Base-by-base conservation (phyloP, 2,329 filamentous ascomycete genomes). In the Xylaria sp. region DNA sequence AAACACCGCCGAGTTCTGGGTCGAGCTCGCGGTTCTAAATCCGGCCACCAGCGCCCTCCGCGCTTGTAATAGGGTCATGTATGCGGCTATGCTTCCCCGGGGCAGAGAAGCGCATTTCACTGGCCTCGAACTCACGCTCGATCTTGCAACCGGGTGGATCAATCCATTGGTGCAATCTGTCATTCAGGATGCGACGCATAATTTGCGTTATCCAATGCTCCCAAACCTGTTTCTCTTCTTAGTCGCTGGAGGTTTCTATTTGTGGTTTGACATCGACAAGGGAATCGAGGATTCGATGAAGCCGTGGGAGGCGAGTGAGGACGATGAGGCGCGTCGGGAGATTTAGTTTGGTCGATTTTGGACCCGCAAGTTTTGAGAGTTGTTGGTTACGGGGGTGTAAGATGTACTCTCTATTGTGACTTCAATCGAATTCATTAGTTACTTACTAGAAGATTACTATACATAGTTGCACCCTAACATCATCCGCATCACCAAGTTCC, bases 201-300 rank as follows among this genome's bases (percentile, higher is more conserved):
- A 71, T 21, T 50, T 71, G 58, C 69, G 69, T 6, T 71, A 71
- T 50, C 64, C 69, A 11, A 69, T 71, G 64, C 64, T 71, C 8
- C 64, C 64, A 12, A 67, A 63, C 48, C 39, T 71, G 8, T 63
- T 66, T 30, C 64, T 71, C 5, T 64, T 69, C n/a, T n/a, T 69
- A 14, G 60, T 61, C 11, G 30, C 67, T 0, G 53, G 47, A 14
- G 54, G 53, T 2, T 69, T 69, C 50, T 71, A 67, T 54, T 11
- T 69, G 6, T 71, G 69, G 69, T 63, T 71, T 21, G 62, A 66
- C 12, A 53, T 71, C 19, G 69, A 71, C 12, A 71, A 69, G 12
- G 69, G 69, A 12, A 69, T 68, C 14, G 63, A 68, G 24, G 68
- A 70, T 50, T 69, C 67, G 7, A 66, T 55, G 59, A 67, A 64